Percentiles rank a stretch among this genome's conserved stretches.
phyloP scores from a whole-genome alignment of 305 asterid species.

The Plantago rigida region DNA sequence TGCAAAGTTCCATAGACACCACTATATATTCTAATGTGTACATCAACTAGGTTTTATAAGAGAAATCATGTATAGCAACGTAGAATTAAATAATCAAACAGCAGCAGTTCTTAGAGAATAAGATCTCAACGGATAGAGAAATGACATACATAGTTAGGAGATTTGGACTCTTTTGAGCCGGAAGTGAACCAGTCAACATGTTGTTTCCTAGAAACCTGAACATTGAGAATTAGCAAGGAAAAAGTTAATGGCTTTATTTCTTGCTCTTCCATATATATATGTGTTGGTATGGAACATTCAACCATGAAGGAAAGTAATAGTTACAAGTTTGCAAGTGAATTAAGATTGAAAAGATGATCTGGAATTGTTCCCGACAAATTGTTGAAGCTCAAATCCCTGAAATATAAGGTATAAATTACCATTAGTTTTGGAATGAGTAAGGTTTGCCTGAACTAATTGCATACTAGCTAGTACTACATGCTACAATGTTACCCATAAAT shows the following conservation, averaged over 20 bases:
- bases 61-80: no score
- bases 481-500: background rate
- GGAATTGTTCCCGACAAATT: slow-evolving; percentile 54
- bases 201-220: slow-evolving; percentile 51
- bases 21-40: background rate
- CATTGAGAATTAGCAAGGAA: background rate
- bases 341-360: slow-evolving; percentile 40
- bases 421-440: no score
- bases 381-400: slow-evolving; percentile 86
- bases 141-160: slow-evolving; percentile 39
- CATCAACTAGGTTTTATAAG: background rate
- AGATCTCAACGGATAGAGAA: no score
- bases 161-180: slow-evolving; percentile 26
- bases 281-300: no score
- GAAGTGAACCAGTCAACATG: slow-evolving; percentile 35
- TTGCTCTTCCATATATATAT: no score
- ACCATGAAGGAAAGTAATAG: slow-evolving; percentile 1
- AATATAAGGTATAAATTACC: slow-evolving; percentile 9
- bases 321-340: slow-evolving; percentile 52
- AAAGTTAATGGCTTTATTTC: background rate
- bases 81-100: no score
- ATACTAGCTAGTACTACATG: background rate
- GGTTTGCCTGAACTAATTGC: no score
- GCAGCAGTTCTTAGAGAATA: no score
- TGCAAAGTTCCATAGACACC: no score